A percentile compares a stretch with the other conserved stretches of the same genome.
These are phyloP conservation scores for Quercus lobata DNA, from an alignment of 331 rosid genomes.

Conservation along the genomic window DNA sequence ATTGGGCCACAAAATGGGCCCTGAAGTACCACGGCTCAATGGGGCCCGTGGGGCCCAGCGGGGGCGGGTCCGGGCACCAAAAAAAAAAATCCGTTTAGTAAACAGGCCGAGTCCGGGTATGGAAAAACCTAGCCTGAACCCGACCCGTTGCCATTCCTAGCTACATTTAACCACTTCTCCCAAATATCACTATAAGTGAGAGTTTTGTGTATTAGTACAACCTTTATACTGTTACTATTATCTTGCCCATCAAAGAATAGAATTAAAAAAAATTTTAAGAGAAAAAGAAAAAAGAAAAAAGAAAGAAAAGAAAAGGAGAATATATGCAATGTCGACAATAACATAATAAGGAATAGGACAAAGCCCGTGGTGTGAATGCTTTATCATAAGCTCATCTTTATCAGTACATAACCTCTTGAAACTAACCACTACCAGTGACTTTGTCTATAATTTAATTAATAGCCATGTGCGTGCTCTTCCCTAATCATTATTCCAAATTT, in stretches of 20 bases:
- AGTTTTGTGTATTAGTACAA: too few relatives aligned
- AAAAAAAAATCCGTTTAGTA: too few relatives aligned
- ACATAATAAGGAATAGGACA: neutral
- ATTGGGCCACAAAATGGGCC: too few relatives aligned
- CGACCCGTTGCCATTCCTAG: too few relatives aligned
- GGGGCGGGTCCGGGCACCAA: too few relatives aligned
- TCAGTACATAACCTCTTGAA: conserved; percentile 11
- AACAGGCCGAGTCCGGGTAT: too few relatives aligned
- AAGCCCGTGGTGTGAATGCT: conserved; percentile 19
- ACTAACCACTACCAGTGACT: conserved; percentile 1
- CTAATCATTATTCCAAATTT: conserved; percentile 17
- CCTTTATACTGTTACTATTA: neutral
- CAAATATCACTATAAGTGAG: too few relatives aligned
- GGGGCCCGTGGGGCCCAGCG: too few relatives aligned
- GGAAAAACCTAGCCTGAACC: too few relatives aligned
- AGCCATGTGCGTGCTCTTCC: conserved; percentile 49
- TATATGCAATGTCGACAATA: neutral
- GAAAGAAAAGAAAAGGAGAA: too few relatives aligned
- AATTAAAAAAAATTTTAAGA: neutral
- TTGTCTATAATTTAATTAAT: conserved; percentile 16
- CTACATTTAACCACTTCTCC: too few relatives aligned
- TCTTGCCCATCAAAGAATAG: neutral
- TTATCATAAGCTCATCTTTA: conserved; percentile 19
- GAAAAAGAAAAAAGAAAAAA: neutral
- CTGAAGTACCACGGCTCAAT: too few relatives aligned